phyloP scores from a whole-genome alignment of 805 yeast genomes.

The Tetrapisispora taiwanensis region DNA sequence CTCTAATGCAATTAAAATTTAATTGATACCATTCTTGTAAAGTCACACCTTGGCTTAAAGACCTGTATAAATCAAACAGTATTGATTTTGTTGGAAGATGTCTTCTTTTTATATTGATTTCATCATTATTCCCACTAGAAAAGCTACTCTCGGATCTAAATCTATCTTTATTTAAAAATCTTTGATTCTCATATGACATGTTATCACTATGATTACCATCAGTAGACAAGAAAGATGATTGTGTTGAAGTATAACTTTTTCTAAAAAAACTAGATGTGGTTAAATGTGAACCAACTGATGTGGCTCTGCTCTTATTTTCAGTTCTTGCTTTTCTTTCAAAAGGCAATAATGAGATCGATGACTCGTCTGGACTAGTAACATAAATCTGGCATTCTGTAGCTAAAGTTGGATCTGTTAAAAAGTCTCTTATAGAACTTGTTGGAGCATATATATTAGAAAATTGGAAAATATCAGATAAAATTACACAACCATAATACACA shows the following conservation, averaged over 20 bases:
- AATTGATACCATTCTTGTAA: conserved; percentile 75
- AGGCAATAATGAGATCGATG: conserved; percentile 24
- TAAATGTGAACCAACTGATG: conserved; percentile 3
- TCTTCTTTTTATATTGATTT: conserved; percentile 3
- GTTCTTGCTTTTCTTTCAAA: conserved; percentile 12
- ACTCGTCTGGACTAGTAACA: conserved; percentile 41
- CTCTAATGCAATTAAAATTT: conserved; percentile 43
- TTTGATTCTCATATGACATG: conserved; percentile 3
- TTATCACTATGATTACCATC: conserved; percentile 5
- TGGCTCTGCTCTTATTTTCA: neutral
- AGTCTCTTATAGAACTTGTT: conserved; percentile 62
- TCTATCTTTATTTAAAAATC: neutral
- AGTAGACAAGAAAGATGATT: neutral
- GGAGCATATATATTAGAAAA: conserved; percentile 84
- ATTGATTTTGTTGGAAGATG: conserved; percentile 51
- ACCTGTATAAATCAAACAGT: conserved; percentile 63
- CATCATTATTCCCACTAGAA: conserved; percentile 9
- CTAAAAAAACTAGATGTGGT: conserved; percentile 12
- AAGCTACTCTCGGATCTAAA: conserved; percentile 14
- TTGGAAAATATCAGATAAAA: conserved; percentile 78
- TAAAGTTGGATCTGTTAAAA: conserved; percentile 53
- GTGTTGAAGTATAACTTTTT: conserved; percentile 7
- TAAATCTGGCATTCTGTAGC: conserved; percentile 81
- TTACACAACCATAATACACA: conserved; percentile 79
- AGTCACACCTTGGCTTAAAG: conserved; percentile 67